Base-by-base conservation (phyloP, 2,329 filamentous ascomycete genomes). In the Hymenoscyphus infarciens region DNA sequence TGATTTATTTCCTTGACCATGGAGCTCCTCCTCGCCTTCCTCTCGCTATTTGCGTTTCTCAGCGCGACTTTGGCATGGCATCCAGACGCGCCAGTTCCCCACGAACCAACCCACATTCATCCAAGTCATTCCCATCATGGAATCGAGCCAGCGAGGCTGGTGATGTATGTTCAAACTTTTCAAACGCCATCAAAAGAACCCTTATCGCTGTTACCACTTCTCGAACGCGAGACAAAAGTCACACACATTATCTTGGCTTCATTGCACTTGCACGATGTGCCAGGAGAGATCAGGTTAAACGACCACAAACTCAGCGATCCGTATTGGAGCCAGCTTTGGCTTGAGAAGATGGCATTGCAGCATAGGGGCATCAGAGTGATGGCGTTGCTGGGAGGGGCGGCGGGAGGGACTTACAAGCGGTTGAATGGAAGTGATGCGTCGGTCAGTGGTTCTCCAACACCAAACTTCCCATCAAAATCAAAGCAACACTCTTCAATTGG, bases 221-320 rank as follows among this genome's bases (percentile, higher is more conserved):
- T 69, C 5, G 79, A 79, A 25, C 60, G 71, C 53, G 77, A 82
- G 66, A 86, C 84, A 2, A 84, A 83, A 16, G 75, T 85, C 60
- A 96, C 92, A 0, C 92, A 97, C 76, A 80, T 96, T 62, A 92
- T 96, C 69, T 78, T 97, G 55, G 90, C 90, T 8, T 91, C 92
- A 13, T 84, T 97, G 61, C 92, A 97, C 76, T 78, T 97, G 69
- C 92, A 94, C 74, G 79, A 82, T 2, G 74, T 77, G 27, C 85
- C 89, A 38, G 92, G 92, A 22, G 91, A 91, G 2, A 91, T 91
- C 0, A 81, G 82, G 59, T 62, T 70, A 56, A 70, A 70, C 38
- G 64, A 69, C 56, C 58, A 68, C 35, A 53, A 60, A 33, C 63
- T 69, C 29, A 53, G 66, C 31, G 52, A 61, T 2, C 49, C 60